Percentiles rank a stretch among this genome's conserved stretches.
Evolutionary conservation across 257 asterid species (phyloP).

Genomic region (Solanum phureja): DNA sequence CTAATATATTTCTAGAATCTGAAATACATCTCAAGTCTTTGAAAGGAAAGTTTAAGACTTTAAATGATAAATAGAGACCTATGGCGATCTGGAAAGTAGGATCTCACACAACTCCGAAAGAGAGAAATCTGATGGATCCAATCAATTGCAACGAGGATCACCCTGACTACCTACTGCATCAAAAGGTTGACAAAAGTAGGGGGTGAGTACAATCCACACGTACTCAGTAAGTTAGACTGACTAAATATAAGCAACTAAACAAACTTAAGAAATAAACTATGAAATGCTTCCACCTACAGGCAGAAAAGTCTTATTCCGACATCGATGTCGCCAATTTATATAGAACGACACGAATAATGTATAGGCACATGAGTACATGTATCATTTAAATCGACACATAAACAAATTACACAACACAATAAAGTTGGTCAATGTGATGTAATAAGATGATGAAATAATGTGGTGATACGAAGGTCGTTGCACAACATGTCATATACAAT

Average conservation of each 20-base stretch:
- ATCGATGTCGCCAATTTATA: neutral
- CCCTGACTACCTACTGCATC: no score
- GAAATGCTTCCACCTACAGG: neutral
- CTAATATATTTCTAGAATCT: no score
- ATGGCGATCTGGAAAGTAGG: neutral
- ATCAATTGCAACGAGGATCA: no score
- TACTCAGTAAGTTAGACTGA: neutral
- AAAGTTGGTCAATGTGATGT: neutral
- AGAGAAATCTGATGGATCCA: no score
- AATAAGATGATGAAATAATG: neutral
- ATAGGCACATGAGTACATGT: neutral
- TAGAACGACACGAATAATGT: no score
- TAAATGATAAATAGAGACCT: no score
- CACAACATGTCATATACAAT: neutral
- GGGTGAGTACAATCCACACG: neutral
- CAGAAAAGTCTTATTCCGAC: neutral
- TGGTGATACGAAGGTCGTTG: neutral
- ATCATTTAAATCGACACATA: neutral
- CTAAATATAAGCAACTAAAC: neutral
- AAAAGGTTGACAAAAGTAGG: no score
- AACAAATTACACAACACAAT: neutral
- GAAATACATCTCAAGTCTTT: no score
- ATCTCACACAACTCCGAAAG: neutral
- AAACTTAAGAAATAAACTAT: no score
- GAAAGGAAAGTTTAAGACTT: no score